Evolutionary conservation across 352 stramenopile species (phyloP).

Genomic region (Globisporangium nodosum): DNA sequence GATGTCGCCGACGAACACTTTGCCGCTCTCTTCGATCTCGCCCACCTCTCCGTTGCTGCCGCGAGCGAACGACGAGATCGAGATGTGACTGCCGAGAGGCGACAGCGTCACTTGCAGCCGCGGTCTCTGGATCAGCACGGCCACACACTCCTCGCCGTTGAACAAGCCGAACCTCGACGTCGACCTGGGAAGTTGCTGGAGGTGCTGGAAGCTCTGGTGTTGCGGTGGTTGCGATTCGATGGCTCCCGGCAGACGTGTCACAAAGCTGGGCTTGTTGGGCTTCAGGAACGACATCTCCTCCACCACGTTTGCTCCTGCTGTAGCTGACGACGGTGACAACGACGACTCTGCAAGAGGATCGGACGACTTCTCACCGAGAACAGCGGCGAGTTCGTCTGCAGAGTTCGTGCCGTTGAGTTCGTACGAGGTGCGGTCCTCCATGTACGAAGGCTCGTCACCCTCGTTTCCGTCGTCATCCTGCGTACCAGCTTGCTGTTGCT

Average conservation of each 20-base stretch:
- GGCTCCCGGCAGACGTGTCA: conserved; percentile 15
- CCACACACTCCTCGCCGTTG: conserved; percentile 16
- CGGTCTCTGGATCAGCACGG: conserved; percentile 29
- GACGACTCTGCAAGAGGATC: neutral
- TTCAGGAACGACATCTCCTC: conserved; percentile 42
- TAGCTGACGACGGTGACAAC: neutral
- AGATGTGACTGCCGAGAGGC: conserved; percentile 38
- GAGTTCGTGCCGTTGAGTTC: neutral
- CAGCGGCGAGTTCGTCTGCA: neutral
- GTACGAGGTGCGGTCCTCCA: neutral
- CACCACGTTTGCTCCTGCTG: neutral
- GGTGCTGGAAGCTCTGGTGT: neutral
- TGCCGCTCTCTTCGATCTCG: conserved; percentile 67
- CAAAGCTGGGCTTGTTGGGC: conserved; percentile 29
- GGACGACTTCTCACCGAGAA: neutral
- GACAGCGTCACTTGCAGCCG: conserved; percentile 58
- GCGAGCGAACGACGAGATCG: conserved; percentile 53
- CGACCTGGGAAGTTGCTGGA: neutral
- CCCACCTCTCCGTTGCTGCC: conserved; percentile 38
- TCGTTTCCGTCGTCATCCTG: too few relatives aligned
- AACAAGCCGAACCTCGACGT: conserved; percentile 2
- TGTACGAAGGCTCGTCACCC: too few relatives aligned
- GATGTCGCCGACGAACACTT: conserved; percentile 57
- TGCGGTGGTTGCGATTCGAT: neutral
- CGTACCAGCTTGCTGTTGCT: neutral